Conservation (phyloP, 1,284 basidiomycete genomes). For the Lignosus rhinocerotis region DNA sequence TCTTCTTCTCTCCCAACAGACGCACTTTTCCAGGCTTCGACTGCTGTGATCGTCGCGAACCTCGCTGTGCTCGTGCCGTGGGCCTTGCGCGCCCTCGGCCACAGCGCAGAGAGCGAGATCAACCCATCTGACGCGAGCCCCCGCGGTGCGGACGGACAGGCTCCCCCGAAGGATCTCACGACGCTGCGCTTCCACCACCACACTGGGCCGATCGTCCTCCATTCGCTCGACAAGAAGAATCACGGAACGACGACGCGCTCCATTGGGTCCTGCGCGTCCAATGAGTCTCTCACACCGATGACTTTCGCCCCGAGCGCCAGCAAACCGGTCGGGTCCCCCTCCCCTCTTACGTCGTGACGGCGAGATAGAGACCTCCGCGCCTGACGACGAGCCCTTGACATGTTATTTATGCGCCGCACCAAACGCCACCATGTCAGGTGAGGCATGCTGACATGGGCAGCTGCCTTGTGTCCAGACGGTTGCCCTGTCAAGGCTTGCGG, state of each 20-base stretch:
- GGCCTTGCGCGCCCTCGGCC: slow-evolving; percentile 19
- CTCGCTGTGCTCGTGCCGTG: slow-evolving; percentile 30
- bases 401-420: background rate
- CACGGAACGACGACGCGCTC: background rate
- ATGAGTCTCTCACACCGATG: slow-evolving; percentile 2
- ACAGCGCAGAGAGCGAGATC: slow-evolving; percentile 18
- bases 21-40: slow-evolving; percentile 18
- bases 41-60: slow-evolving; percentile 28
- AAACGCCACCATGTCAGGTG: background rate
- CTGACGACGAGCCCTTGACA: background rate
- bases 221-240: slow-evolving; percentile 4
- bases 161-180: slow-evolving; percentile 11
- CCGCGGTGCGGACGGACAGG: background rate
- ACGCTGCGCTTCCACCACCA: slow-evolving; percentile 23
- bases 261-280: background rate
- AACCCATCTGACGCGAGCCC: background rate
- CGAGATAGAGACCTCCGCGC: background rate
- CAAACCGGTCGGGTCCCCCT: background rate
- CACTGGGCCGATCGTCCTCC: slow-evolving; percentile 13
- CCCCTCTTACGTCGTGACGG: background rate
- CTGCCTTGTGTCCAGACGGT: no score
- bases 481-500: no score
- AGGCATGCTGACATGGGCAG: background rate
- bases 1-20: background rate
- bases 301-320: background rate